Conservation (phyloP, 2,329 filamentous ascomycete species). For the Alternaria sp. region DNA sequence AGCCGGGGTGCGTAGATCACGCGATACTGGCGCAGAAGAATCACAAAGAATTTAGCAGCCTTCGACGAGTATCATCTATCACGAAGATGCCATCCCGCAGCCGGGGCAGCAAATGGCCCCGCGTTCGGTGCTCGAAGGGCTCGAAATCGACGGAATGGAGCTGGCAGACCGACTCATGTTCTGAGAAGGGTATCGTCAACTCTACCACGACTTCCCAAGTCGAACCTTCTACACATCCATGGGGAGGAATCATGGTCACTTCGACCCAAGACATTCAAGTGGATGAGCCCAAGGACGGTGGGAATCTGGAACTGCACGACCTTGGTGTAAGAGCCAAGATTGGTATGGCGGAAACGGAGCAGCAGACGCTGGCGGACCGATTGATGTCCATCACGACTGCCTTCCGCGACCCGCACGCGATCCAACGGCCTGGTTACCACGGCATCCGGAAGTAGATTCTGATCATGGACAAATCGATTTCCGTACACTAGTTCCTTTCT, state of each 20-base stretch:
- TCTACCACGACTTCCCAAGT: conserved; percentile 10
- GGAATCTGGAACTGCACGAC: conserved; percentile 42
- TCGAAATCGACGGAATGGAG: conserved; percentile 21
- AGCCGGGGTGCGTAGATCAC: conserved; percentile 57
- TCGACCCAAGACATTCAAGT: conserved; percentile 49
- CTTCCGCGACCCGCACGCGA: conserved; percentile 39
- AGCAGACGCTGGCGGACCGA: conserved; percentile 53
- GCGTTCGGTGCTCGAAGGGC: conserved; percentile 22
- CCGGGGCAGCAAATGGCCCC: conserved; percentile 27
- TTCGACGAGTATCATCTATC: conserved; percentile 37
- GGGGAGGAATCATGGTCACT: conserved; percentile 53
- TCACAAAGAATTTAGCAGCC: conserved; percentile 57
- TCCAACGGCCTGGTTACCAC: conserved; percentile 20
- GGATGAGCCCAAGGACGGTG: conserved; percentile 34
- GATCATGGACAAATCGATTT: not conserved
- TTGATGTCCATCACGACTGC: conserved; percentile 45
- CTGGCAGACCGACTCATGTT: conserved; percentile 39
- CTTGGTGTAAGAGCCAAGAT: conserved; percentile 47
- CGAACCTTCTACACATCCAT: conserved; percentile 30
- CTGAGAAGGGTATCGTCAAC: conserved; percentile 43
- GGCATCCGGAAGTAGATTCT: conserved; percentile 18
- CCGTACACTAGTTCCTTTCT: not conserved
- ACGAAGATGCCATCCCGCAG: conserved; percentile 12
- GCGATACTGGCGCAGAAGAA: conserved; percentile 56
- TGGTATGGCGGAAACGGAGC: conserved; percentile 50